Evolutionary conservation across 345 rosid species (phyloP), one percentile per base, ranked within the genome.

Genomic region (Acer campestre): DNA sequence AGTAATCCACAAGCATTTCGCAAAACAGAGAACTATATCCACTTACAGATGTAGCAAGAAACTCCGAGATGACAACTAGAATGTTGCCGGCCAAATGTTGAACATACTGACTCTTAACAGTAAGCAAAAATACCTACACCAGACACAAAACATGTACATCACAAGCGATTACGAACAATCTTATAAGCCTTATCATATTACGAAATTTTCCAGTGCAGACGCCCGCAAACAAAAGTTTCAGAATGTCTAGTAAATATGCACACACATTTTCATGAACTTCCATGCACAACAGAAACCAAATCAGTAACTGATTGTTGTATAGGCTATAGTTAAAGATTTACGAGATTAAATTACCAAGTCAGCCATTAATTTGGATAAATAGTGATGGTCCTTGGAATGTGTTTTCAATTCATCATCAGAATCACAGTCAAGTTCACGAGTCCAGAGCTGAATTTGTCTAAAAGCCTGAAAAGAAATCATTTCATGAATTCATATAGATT

Each of bases 51-150:
- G 79, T 79, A 77, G 77, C 82, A 56, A 90, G 64, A 76, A 79
- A 85, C 78, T 86, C 85, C 0, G 95, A 86, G 65, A 89, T 67
- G 72, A 75, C 79, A 18, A 77, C 85, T 81, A 95, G 90, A 70
- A 91, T 74, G 74, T 86, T 90, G 80, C 90, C 89, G 6, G 84
- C 88, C 83, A 86, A 80, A 87, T 93, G 95, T 73, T 79, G 91
- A 86, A 90, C 67, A 80, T 81, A 90, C 7, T 53, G 86, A 78
- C 73, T 88, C 80, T 83, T 85, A 46, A 82, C 75, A 20, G 80
- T 79, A 35, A 90, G 77, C 76, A 88, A 83, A 80, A 67, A 51
- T 70, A 88, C 83, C 98, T 95, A 87, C 77, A 11, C 42, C 70
- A 64, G 74, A 69, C 40, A 6, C 58, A 74, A 69, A 71, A 35